These are phyloP conservation scores for Lanzia echinophila DNA, from an alignment of 2,329 filamentous ascomycete species.

Conservation along the genomic window DNA sequence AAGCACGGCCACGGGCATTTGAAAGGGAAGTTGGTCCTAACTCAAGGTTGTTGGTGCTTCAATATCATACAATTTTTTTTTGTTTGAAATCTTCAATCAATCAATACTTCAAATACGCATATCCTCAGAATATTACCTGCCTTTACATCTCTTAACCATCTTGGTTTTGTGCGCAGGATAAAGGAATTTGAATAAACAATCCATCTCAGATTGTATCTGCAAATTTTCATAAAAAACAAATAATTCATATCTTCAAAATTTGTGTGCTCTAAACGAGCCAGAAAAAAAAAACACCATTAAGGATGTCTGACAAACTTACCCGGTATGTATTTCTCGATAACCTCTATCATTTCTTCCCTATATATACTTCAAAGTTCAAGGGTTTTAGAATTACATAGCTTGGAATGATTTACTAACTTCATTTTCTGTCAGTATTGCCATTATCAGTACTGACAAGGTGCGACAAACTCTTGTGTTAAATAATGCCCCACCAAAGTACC, in stretches of 20 bases:
- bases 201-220: neutral
- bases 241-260: neutral
- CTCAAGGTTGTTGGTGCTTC: too few relatives aligned
- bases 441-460: slow-evolving; percentile 98
- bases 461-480: slow-evolving; percentile 31
- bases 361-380: too few relatives aligned
- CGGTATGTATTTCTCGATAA: slow-evolving; percentile 53
- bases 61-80: too few relatives aligned
- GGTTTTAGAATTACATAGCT: neutral
- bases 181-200: neutral
- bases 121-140: neutral
- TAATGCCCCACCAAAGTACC: slow-evolving; percentile 36
- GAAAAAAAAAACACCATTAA: too few relatives aligned
- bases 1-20: too few relatives aligned
- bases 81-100: neutral
- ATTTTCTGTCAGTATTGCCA: slow-evolving; percentile 69
- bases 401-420: slow-evolving; percentile 7
- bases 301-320: slow-evolving; percentile 90
- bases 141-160: neutral
- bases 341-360: neutral
- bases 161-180: neutral
- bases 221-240: neutral
- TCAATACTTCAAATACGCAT: neutral
- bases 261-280: slow-evolving; percentile 2
- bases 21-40: too few relatives aligned